phyloP scores from a whole-genome alignment of 192 early-diverging fungal genomes.

The Mortierella hygrophila region DNA sequence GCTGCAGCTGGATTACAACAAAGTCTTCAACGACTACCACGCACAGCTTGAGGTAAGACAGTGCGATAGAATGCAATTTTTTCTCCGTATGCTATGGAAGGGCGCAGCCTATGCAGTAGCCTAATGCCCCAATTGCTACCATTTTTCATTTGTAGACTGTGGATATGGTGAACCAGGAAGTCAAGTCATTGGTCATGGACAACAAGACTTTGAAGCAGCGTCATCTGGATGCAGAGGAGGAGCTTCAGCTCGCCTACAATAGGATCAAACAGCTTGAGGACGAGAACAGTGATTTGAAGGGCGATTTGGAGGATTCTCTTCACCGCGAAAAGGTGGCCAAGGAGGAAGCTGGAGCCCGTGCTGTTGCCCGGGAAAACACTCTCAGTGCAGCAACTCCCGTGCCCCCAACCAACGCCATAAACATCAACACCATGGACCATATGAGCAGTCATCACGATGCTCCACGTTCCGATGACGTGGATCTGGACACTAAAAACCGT shows the following conservation, averaged over 20 bases:
- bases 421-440: conserved; percentile 7
- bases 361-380: neutral
- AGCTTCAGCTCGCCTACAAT: conserved; percentile 62
- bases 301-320: conserved; percentile 31
- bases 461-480: conserved; percentile 3
- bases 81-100: conserved; percentile 18
- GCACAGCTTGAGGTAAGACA: conserved; percentile 76
- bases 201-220: conserved; percentile 69
- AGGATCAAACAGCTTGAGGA: conserved; percentile 62
- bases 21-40: conserved; percentile 78
- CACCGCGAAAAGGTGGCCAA: conserved; percentile 17
- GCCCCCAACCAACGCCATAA: conserved; percentile 2
- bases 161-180: conserved; percentile 77
- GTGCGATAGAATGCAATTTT: conserved; percentile 1
- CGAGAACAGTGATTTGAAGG: conserved; percentile 56
- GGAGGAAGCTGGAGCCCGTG: conserved; percentile 6
- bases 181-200: conserved; percentile 78
- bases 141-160: conserved; percentile 65
- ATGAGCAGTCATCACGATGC: conserved; percentile 2
- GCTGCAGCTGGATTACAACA: conserved; percentile 71
- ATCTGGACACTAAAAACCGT: neutral
- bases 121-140: neutral
- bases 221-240: conserved; percentile 70
- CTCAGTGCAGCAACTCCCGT: neutral
- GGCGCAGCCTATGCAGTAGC: neutral